phyloP scores from a whole-genome alignment of 345 rosid species.

The Populus simonii region DNA sequence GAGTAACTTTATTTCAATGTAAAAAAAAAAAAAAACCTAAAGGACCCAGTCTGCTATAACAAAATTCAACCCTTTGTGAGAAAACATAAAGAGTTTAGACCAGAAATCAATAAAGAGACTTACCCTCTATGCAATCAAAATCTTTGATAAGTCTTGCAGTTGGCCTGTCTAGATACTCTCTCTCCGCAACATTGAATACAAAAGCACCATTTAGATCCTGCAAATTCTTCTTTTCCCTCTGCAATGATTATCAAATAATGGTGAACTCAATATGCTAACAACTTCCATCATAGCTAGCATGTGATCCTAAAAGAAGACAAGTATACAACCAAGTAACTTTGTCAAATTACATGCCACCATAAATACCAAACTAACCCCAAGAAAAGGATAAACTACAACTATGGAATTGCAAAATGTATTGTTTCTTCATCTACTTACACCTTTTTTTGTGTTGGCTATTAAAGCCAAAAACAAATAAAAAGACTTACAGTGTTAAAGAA shows the following conservation, averaged over 20 bases:
- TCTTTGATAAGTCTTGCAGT: constrained; percentile 86
- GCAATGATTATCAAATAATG: constrained; percentile 31
- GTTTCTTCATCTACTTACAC: too few species aligned
- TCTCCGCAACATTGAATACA: constrained; percentile 71
- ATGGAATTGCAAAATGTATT: background rate
- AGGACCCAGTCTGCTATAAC: too few species aligned
- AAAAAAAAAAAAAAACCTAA: too few species aligned
- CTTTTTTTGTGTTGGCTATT: too few species aligned
- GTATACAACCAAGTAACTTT: background rate
- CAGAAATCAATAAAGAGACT: background rate
- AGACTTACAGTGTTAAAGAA: constrained; percentile 85
- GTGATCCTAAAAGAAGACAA: background rate
- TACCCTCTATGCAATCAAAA: constrained; percentile 68
- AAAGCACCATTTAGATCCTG: constrained; percentile 78
- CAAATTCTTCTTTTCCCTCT: constrained; percentile 88
- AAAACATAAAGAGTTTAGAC: too few species aligned
- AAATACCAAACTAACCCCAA: background rate
- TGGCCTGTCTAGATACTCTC: constrained; percentile 79
- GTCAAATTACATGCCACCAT: background rate
- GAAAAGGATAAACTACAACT: background rate
- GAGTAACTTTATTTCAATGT: too few species aligned
- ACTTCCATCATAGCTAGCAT: background rate
- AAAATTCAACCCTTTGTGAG: too few species aligned
- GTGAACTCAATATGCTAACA: background rate
- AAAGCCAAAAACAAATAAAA: too few species aligned